phyloP scores from a whole-genome alignment of 1,139 yeast species.

The Blastobotrys buckinghamii region DNA sequence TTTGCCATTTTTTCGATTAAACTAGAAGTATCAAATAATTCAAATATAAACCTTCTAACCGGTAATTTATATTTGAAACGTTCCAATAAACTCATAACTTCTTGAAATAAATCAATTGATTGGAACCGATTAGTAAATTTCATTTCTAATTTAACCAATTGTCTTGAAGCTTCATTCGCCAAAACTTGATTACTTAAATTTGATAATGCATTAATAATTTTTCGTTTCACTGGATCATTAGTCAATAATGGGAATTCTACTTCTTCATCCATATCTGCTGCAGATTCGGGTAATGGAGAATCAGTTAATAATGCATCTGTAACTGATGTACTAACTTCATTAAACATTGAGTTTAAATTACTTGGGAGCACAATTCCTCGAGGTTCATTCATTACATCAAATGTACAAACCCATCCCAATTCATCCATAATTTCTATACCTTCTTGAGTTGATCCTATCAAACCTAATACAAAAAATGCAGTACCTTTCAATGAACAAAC shows the following conservation, averaged over 20 bases:
- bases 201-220: slow-evolving; percentile 51
- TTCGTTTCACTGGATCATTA: slow-evolving; percentile 40
- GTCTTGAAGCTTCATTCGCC: slow-evolving; percentile 60
- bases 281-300: no score
- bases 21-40: slow-evolving; percentile 52
- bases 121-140: slow-evolving; percentile 52
- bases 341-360: slow-evolving; percentile 18
- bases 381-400: slow-evolving; percentile 48
- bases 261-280: no score
- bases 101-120: slow-evolving; percentile 50
- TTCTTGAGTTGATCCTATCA: slow-evolving; percentile 64
- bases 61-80: slow-evolving; percentile 59
- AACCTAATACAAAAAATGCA: slow-evolving; percentile 72
- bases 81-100: slow-evolving; percentile 59
- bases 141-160: slow-evolving; percentile 51
- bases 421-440: slow-evolving; percentile 88
- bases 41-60: slow-evolving; percentile 63
- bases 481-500: slow-evolving; percentile 67
- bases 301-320: no score
- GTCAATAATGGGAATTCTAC: slow-evolving; percentile 26
- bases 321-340: not conserved
- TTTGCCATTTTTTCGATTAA: slow-evolving; percentile 45
- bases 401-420: slow-evolving; percentile 62
- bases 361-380: slow-evolving; percentile 38
- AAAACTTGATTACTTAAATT: slow-evolving; percentile 58